Evolutionary conservation across 2,329 filamentous ascomycete genomes (phyloP).

Genomic region (Clonostachys chloroleuca): DNA sequence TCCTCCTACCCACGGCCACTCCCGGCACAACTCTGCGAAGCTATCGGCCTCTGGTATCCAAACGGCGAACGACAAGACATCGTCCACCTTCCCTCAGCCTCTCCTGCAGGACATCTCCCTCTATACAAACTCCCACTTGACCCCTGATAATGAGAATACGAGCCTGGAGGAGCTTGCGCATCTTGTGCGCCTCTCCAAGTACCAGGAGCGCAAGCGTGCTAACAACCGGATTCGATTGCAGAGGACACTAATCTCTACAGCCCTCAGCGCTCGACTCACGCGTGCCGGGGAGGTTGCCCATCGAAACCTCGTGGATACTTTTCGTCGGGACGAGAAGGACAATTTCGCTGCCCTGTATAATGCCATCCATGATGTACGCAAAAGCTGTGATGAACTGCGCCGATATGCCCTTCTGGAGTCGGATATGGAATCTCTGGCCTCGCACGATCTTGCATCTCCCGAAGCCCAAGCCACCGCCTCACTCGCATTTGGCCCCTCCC

Average conservation of each 20-base stretch:
- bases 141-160: slow-evolving; percentile 44
- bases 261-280: slow-evolving; percentile 68
- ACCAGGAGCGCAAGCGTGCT: slow-evolving; percentile 75
- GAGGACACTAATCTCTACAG: slow-evolving; percentile 69
- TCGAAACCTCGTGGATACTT: slow-evolving; percentile 72
- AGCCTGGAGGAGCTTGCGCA: slow-evolving; percentile 75
- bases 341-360: slow-evolving; percentile 71
- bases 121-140: slow-evolving; percentile 57
- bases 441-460: slow-evolving; percentile 34
- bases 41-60: neutral
- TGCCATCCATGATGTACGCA: slow-evolving; percentile 74
- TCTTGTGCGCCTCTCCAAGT: slow-evolving; percentile 71
- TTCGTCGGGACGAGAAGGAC: slow-evolving; percentile 75
- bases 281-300: slow-evolving; percentile 72
- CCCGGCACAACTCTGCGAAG: slow-evolving; percentile 17
- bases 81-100: slow-evolving; percentile 41
- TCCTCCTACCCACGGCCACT: slow-evolving; percentile 17
- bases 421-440: slow-evolving; percentile 58
- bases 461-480: slow-evolving; percentile 37
- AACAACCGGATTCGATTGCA: slow-evolving; percentile 71
- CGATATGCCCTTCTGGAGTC: slow-evolving; percentile 69
- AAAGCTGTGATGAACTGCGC: slow-evolving; percentile 69
- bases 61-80: slow-evolving; percentile 24
- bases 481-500: neutral
- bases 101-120: slow-evolving; percentile 62